A percentile compares a stretch with the other conserved stretches of the same genome.
Conservation (phyloP, 2,329 filamentous ascomycete genomes). For the Fusarium continuum region DNA sequence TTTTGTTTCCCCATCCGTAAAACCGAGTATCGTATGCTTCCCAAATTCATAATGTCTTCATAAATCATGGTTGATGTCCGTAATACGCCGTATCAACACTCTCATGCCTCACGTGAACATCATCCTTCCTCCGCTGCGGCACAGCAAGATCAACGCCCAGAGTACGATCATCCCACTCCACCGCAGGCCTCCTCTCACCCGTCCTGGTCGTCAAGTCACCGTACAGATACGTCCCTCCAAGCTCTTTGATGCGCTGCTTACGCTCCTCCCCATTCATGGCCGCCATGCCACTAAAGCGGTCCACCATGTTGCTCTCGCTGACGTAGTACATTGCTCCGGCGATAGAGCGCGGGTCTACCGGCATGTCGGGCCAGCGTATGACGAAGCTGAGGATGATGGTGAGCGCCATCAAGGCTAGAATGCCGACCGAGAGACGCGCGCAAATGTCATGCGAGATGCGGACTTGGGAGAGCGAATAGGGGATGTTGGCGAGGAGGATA, state of each 20-base stretch:
- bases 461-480: constrained; percentile 56
- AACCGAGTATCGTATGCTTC: neutral
- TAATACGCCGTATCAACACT: constrained; percentile 35
- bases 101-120: constrained; percentile 18
- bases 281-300: constrained; percentile 38
- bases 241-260: constrained; percentile 32
- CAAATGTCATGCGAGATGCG: constrained; percentile 53
- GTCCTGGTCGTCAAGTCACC: constrained; percentile 34
- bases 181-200: constrained; percentile 36
- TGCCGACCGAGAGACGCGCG: constrained; percentile 50
- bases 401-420: constrained; percentile 55
- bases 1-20: neutral
- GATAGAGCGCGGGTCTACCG: constrained; percentile 58
- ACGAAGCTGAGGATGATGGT: constrained; percentile 53
- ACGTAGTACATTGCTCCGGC: constrained; percentile 58
- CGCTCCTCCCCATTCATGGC: constrained; percentile 33
- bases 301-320: constrained; percentile 39
- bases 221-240: constrained; percentile 40
- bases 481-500: constrained; percentile 58
- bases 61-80: constrained; percentile 22
- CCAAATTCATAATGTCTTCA: neutral
- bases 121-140: constrained; percentile 7
- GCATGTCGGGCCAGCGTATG: constrained; percentile 55
- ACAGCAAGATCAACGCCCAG: constrained; percentile 9
- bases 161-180: constrained; percentile 41